Conservation (phyloP, 1,284 basidiomycete species). For the Ustilago loliicola region DNA sequence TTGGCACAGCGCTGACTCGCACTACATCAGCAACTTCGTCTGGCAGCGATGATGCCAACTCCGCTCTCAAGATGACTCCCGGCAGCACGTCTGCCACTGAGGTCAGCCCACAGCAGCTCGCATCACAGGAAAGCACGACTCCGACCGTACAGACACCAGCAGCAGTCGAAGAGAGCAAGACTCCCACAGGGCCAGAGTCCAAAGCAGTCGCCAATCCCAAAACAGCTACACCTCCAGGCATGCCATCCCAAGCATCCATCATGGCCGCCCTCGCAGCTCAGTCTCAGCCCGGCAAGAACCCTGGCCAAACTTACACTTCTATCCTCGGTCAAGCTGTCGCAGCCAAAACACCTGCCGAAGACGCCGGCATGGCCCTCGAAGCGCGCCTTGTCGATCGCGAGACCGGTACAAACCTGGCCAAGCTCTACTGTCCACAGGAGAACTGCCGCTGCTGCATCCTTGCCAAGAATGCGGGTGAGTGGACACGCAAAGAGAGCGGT, state of each 20-base stretch:
- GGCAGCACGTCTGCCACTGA: conserved; percentile 1
- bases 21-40: conserved; percentile 42
- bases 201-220: conserved; percentile 14
- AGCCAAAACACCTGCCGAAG: conserved; percentile 66
- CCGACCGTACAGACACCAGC: conserved; percentile 7
- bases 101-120: background rate
- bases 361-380: conserved; percentile 63
- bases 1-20: conserved; percentile 30
- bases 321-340: conserved; percentile 68
- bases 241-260: conserved; percentile 55
- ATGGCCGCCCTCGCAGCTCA: conserved; percentile 57
- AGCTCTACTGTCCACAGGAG: conserved; percentile 66
- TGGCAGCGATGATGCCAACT: conserved; percentile 24
- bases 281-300: conserved; percentile 42
- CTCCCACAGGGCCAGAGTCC: background rate
- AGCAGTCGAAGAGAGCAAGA: conserved; percentile 3
- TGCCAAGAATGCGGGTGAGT: conserved; percentile 54
- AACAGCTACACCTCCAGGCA: conserved; percentile 36
- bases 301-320: conserved; percentile 51
- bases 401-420: conserved; percentile 56
- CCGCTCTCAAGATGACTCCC: conserved; percentile 27
- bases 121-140: background rate
- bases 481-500: conserved; percentile 62
- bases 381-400: conserved; percentile 65
- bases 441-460: conserved; percentile 64